Conservation (phyloP, 2,329 filamentous ascomycete genomes). For the Botrytis cinerea region DNA sequence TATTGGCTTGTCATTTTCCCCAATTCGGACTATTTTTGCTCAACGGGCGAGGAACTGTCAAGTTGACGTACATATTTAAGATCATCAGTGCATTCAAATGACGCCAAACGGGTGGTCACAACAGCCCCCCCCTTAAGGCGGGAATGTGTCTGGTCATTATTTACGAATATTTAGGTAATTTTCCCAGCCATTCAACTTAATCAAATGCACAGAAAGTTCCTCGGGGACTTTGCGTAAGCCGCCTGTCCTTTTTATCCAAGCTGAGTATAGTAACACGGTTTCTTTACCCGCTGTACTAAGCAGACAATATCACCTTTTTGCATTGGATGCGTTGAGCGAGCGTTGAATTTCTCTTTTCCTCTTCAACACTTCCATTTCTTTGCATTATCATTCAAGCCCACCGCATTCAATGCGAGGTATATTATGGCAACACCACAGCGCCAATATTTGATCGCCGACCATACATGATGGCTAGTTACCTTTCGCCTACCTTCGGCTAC, state of each 20-base stretch:
- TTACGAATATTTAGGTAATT: neutral
- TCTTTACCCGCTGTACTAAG: neutral
- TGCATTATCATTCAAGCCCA: constrained; percentile 1
- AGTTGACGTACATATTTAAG: constrained; percentile 4
- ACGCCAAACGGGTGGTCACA: neutral
- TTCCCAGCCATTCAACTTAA: constrained; percentile 7
- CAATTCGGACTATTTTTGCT: constrained; percentile 10
- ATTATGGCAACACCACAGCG: constrained; percentile 7
- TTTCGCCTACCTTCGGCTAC: constrained; percentile 15
- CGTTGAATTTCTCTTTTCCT: neutral
- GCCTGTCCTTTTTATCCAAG: neutral
- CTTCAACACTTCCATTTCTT: neutral
- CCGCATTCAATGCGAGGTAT: neutral
- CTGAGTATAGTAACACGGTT: neutral
- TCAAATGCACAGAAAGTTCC: constrained; percentile 16
- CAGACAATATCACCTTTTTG: constrained; percentile 11
- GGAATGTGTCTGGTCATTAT: neutral
- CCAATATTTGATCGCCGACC: constrained; percentile 23
- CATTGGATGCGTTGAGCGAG: neutral
- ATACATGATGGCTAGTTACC: constrained; percentile 12
- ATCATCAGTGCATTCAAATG: constrained; percentile 11
- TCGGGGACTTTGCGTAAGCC: constrained; percentile 14
- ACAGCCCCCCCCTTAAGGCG: neutral
- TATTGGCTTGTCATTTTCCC: neutral
- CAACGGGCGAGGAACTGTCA: constrained; percentile 10